Percentiles rank a stretch among this genome's conserved stretches.
Conservation (phyloP, 768 basidiomycete genomes). For the Rhizopogon rudus region DNA sequence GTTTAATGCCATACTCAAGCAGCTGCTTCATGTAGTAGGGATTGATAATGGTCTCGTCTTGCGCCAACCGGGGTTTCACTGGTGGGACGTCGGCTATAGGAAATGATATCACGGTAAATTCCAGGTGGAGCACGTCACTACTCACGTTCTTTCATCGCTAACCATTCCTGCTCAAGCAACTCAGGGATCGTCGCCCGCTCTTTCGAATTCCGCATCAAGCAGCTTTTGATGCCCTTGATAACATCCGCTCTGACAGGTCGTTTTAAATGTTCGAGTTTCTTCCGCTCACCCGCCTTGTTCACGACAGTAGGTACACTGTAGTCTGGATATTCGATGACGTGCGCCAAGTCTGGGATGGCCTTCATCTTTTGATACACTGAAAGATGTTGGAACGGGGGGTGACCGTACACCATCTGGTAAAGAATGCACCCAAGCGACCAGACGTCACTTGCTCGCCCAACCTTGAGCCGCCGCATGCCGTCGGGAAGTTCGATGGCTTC, state of each 20-base stretch:
- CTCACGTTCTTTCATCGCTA: conserved; percentile 46
- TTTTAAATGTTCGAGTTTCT: conserved; percentile 65
- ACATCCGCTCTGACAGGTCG: conserved; percentile 68
- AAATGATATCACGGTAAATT: neutral
- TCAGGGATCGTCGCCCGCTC: conserved; percentile 85
- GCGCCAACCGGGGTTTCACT: conserved; percentile 30
- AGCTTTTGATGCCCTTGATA: conserved; percentile 79
- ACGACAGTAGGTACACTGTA: conserved; percentile 45
- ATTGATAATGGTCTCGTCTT: conserved; percentile 69
- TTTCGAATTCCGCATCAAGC: conserved; percentile 75
- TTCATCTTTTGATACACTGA: conserved; percentile 88
- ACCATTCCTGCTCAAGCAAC: conserved; percentile 77
- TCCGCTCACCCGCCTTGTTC: conserved; percentile 28
- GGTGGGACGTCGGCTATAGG: conserved; percentile 20
- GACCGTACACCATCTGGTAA: conserved; percentile 98
- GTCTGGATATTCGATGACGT: conserved; percentile 81
- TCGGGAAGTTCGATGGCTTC: conserved; percentile 91
- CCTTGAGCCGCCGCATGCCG: conserved; percentile 85
- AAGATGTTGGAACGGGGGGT: conserved; percentile 86
- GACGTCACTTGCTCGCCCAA: conserved; percentile 93
- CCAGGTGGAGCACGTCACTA: neutral
- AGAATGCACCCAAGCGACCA: conserved; percentile 98
- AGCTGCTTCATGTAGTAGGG: conserved; percentile 78
- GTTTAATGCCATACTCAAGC: conserved; percentile 62
- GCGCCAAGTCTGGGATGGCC: conserved; percentile 76